phyloP scores from a whole-genome alignment of 2,329 filamentous ascomycete species.

The Elsinoe necatrix region DNA sequence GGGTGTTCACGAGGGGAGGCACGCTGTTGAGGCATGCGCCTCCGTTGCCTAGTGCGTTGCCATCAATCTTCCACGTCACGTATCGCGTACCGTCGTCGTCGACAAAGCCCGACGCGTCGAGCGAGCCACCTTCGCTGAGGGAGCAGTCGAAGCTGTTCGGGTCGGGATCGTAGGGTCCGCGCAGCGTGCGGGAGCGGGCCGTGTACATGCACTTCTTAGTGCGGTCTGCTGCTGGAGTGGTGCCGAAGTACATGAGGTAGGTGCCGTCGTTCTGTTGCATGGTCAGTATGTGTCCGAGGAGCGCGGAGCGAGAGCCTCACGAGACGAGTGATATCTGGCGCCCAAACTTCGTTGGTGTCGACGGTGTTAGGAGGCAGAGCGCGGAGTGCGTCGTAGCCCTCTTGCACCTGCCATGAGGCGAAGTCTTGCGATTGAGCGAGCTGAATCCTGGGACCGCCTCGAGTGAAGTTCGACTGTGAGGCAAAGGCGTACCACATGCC shows the following conservation, averaged over 20 bases:
- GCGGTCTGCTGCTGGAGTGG: conserved; percentile 20
- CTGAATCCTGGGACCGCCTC: conserved; percentile 26
- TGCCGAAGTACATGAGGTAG: conserved; percentile 26
- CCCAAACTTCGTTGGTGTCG: conserved; percentile 27
- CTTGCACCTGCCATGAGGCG: conserved; percentile 23
- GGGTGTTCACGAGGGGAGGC: conserved; percentile 19
- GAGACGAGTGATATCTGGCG: conserved; percentile 27
- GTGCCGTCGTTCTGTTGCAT: conserved; percentile 18
- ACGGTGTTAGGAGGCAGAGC: conserved; percentile 25
- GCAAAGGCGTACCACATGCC: conserved; percentile 32
- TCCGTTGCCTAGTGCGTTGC: conserved; percentile 20
- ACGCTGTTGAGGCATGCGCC: conserved; percentile 19
- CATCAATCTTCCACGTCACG: conserved; percentile 22
- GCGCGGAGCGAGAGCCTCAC: background rate
- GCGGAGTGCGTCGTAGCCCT: conserved; percentile 27
- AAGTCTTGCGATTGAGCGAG: conserved; percentile 30
- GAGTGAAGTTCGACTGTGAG: conserved; percentile 23
- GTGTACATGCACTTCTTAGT: conserved; percentile 24
- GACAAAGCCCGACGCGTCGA: conserved; percentile 24
- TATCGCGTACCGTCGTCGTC: conserved; percentile 21
- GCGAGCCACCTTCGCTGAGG: conserved; percentile 23
- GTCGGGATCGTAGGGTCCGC: conserved; percentile 25
- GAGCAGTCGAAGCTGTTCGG: conserved; percentile 25
- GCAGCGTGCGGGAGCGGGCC: conserved; percentile 22
- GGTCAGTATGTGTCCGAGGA: background rate